These are phyloP conservation scores for Sporisorium iseilematis-ciliati DNA, from an alignment of 1,284 basidiomycete species.

Conservation along the genomic window DNA sequence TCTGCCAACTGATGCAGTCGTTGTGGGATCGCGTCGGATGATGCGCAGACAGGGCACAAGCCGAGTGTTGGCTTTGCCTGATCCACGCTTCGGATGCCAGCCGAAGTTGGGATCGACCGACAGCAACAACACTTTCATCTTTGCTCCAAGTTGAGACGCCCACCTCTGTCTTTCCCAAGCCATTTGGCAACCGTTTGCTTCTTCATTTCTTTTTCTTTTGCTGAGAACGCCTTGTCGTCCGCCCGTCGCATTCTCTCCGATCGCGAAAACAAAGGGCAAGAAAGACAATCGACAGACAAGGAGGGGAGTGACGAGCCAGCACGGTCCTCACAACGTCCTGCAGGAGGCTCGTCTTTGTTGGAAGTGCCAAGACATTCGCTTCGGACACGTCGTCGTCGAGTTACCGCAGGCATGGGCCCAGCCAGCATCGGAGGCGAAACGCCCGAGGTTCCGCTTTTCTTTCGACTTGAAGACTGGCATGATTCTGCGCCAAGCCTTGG, in stretches of 20 bases:
- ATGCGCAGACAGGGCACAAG: neutral
- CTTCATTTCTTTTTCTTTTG: too few relatives aligned
- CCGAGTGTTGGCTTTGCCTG: slow-evolving; percentile 1
- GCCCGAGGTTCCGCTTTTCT: neutral
- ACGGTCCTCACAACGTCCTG: slow-evolving; percentile 1
- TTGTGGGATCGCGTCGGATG: neutral
- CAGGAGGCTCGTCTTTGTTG: neutral
- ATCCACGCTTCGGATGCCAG: slow-evolving; percentile 25
- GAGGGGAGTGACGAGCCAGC: neutral
- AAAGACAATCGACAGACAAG: neutral
- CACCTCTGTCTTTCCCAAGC: neutral
- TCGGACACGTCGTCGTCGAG: slow-evolving; percentile 17
- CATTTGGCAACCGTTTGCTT: neutral
- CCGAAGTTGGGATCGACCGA: slow-evolving; percentile 20
- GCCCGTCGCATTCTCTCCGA: too few relatives aligned
- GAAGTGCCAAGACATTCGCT: slow-evolving; percentile 14
- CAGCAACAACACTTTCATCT: neutral
- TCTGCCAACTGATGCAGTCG: too few relatives aligned
- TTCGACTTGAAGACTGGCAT: slow-evolving; percentile 12
- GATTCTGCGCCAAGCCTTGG: slow-evolving; percentile 32
- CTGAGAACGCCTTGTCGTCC: too few relatives aligned
- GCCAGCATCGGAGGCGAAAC: neutral
- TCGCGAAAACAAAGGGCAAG: neutral
- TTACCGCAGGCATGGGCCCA: slow-evolving; percentile 18
- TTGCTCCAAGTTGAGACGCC: neutral